Evolutionary conservation across 306 rosid species (phyloP).

Genomic region (Macrotyloma uniflorum): DNA sequence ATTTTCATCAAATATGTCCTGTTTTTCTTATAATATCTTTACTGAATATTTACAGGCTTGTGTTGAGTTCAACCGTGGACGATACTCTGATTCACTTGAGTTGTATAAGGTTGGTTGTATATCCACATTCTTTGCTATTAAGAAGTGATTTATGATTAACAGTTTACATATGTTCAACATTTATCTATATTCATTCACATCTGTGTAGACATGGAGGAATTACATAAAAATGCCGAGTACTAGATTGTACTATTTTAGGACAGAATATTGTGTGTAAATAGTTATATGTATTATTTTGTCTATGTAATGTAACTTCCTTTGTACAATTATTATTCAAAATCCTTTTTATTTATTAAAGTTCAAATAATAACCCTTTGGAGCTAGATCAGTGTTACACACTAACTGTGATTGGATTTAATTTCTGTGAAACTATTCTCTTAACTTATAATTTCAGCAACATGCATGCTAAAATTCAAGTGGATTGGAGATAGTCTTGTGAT

Average conservation of each 20-base stretch:
- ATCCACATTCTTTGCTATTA: slow-evolving; percentile 33
- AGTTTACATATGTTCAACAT: slow-evolving; percentile 27
- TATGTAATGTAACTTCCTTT: neutral
- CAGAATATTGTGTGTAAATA: neutral
- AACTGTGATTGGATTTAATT: slow-evolving; percentile 13
- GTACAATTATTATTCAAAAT: neutral
- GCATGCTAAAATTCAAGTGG: slow-evolving; percentile 31
- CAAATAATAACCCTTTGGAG: neutral
- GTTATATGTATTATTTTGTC: neutral
- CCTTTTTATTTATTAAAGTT: neutral
- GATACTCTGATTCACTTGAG: slow-evolving; percentile 85
- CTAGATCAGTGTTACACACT: neutral
- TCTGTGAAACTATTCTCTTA: slow-evolving; percentile 22
- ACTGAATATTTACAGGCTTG: slow-evolving; percentile 79
- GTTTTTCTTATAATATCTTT: slow-evolving; percentile 36
- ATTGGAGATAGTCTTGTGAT: slow-evolving; percentile 18
- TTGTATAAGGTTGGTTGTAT: slow-evolving; percentile 85
- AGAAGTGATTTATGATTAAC: slow-evolving; percentile 27
- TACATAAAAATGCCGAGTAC: neutral
- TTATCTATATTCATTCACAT: slow-evolving; percentile 14
- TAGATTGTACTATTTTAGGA: neutral
- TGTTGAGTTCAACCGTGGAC: slow-evolving; percentile 94
- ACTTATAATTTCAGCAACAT: neutral
- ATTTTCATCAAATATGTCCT: slow-evolving; percentile 21
- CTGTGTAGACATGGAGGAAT: neutral